Evolutionary conservation across 2,329 filamentous ascomycete species (phyloP), one percentile per base, ranked within the genome.

Genomic region (Aspergillus thermomutatus): DNA sequence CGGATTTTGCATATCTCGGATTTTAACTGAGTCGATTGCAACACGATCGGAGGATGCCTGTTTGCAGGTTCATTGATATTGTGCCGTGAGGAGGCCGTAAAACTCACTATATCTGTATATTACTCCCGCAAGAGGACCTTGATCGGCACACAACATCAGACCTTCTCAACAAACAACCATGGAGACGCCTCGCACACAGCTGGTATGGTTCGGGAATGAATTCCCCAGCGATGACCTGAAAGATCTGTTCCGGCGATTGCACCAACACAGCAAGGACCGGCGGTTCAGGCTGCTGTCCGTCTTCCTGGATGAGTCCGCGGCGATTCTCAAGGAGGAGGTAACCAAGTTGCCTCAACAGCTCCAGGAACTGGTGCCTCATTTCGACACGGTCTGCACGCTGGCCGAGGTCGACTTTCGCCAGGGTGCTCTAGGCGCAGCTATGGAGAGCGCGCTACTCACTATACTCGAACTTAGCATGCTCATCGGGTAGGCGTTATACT

Each of bases 181-280:
- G 28, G 28, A 4, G 28, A 31, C 28, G 6, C 28, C 28, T 31
- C 28, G 28, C 6, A 11, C 4, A 31, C 34, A 60, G 55, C 50
- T 78, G 43, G 58, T 69, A n/a, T 80, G 74, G 63, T 81, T 81
- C 64, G 72, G 75, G 60, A 79, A 80, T 55, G 78, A 81, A 58
- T 79, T 82, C 52, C 79, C 79, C 0, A 69, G 66, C n/a, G 78
- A 80, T 37, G 75, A 81, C 57, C 60, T 80, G 9, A 57, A 69
- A 25, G 62, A 72, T 25, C 59, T 81, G 0, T 68, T 77, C 47
- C 77, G 79, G 8, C 62, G 68, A 3, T 64, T 82, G 10, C 70
- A 75, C 28, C 58, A 57, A 14, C 72, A 73, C 53, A 77, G 73
- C 68, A 81, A 80, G 58, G 71, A 74, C 58, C 70, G 61, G 31